Percentiles rank a stretch among this genome's conserved stretches.
phyloP scores from a whole-genome alignment of 352 stramenopile species.

The Phytophthora macrochlamydospora region DNA sequence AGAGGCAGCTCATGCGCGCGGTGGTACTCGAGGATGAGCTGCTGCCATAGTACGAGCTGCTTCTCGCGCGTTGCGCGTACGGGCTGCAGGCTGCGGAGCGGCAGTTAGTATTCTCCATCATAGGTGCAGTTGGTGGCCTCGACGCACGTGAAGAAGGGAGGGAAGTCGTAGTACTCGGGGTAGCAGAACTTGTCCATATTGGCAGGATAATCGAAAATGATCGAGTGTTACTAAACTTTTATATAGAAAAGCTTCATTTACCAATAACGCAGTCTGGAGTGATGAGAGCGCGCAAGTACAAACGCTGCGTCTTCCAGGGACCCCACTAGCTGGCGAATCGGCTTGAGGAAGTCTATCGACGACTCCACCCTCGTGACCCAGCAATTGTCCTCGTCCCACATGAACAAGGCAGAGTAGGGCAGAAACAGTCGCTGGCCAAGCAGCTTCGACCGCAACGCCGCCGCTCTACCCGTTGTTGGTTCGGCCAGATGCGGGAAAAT shows the following conservation, averaged over 20 bases:
- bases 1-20: constrained; percentile 70
- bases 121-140: background rate
- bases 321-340: constrained; percentile 3
- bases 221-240: background rate
- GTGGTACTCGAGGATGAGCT: constrained; percentile 87
- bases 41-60: constrained; percentile 87
- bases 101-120: background rate
- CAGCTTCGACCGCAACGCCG: constrained; percentile 1
- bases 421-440: constrained; percentile 16
- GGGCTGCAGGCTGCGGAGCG: constrained; percentile 58
- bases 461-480: background rate
- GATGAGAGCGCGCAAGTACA: constrained; percentile 15
- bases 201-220: background rate
- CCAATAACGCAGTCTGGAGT: constrained; percentile 5
- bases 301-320: constrained; percentile 10
- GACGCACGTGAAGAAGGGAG: constrained; percentile 84
- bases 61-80: constrained; percentile 86
- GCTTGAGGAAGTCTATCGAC: constrained; percentile 21
- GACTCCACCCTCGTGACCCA: constrained; percentile 5
- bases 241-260: constrained; percentile 1
- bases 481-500: constrained; percentile 11
- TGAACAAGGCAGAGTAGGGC: constrained; percentile 13
- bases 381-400: constrained; percentile 6
- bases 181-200: constrained; percentile 80
- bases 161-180: constrained; percentile 89